Conservation (phyloP, 2,329 filamentous ascomycete species). For the Aspergillus aculeatus region DNA sequence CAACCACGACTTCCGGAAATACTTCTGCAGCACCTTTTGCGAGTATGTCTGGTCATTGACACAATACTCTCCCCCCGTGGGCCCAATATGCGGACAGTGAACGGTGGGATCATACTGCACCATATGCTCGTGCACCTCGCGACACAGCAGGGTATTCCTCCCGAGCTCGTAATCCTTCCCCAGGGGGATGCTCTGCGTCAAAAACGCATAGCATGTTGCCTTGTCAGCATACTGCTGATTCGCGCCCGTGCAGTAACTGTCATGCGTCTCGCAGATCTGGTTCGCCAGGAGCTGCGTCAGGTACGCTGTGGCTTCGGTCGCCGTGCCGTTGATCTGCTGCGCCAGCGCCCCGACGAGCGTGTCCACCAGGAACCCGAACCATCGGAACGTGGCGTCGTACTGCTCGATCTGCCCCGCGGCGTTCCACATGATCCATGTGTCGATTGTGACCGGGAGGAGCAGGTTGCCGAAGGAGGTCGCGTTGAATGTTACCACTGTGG, state of each 20-base stretch:
- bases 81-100: slow-evolving; percentile 31
- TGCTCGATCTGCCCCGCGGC: slow-evolving; percentile 22
- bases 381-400: slow-evolving; percentile 28
- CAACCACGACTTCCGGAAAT: slow-evolving; percentile 28
- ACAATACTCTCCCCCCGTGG: slow-evolving; percentile 26
- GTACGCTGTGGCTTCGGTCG: neutral
- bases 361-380: slow-evolving; percentile 25
- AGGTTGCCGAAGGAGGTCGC: slow-evolving; percentile 21
- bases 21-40: slow-evolving; percentile 23
- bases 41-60: slow-evolving; percentile 27
- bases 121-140: slow-evolving; percentile 32
- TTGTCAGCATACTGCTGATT: slow-evolving; percentile 24
- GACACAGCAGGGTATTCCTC: slow-evolving; percentile 27
- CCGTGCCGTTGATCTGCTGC: slow-evolving; percentile 17
- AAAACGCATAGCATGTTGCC: slow-evolving; percentile 17
- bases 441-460: slow-evolving; percentile 25
- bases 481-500: slow-evolving; percentile 27
- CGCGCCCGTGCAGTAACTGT: slow-evolving; percentile 19
- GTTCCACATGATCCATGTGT: slow-evolving; percentile 29
- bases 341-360: slow-evolving; percentile 15
- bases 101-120: slow-evolving; percentile 26
- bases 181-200: slow-evolving; percentile 22
- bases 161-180: slow-evolving; percentile 27
- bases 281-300: slow-evolving; percentile 17
- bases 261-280: slow-evolving; percentile 23